Percentiles rank a stretch among this genome's conserved stretches.
Conservation (phyloP, 2,329 filamentous ascomycete genomes). For the Xylaria sp. region DNA sequence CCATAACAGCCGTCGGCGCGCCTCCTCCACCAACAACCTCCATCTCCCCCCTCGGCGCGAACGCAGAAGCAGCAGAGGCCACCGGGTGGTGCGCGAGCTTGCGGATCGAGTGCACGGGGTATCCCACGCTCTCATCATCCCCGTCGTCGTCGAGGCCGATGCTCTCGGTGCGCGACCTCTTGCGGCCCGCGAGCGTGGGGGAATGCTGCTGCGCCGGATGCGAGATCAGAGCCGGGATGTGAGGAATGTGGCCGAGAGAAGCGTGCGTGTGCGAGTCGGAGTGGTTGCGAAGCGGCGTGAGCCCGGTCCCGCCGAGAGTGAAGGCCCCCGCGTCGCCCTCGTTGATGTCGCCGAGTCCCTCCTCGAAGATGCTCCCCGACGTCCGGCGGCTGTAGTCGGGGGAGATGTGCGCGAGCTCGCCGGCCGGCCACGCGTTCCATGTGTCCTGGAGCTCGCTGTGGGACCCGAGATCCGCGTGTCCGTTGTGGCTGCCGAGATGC, state of each 20-base stretch:
- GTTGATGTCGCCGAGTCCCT: constrained; percentile 12
- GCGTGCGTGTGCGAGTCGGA: neutral
- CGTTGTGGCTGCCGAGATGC: no score
- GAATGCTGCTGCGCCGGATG: constrained; percentile 23
- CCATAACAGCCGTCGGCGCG: constrained; percentile 44
- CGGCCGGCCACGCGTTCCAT: constrained; percentile 39
- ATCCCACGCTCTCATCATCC: constrained; percentile 40
- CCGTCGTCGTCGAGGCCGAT: constrained; percentile 42
- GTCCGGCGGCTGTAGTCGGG: constrained; percentile 25
- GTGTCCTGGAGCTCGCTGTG: constrained; percentile 36
- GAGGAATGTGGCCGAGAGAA: neutral
- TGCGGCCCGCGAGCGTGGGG: constrained; percentile 44
- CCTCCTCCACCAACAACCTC: neutral
- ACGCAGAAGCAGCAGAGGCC: constrained; percentile 7
- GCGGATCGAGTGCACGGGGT: constrained; percentile 43
- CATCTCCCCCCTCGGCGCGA: constrained; percentile 6
- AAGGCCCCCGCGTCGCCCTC: constrained; percentile 37
- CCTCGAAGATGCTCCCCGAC: constrained; percentile 23
- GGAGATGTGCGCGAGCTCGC: constrained; percentile 25
- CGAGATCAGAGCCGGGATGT: constrained; percentile 12
- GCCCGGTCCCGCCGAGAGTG: constrained; percentile 39
- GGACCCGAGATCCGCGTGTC: neutral
- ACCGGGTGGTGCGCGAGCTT: constrained; percentile 46
- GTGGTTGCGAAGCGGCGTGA: constrained; percentile 40
- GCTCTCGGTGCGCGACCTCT: constrained; percentile 51